phyloP scores from a whole-genome alignment of 768 basidiomycete genomes.

The Panaeolus cyanescens region DNA sequence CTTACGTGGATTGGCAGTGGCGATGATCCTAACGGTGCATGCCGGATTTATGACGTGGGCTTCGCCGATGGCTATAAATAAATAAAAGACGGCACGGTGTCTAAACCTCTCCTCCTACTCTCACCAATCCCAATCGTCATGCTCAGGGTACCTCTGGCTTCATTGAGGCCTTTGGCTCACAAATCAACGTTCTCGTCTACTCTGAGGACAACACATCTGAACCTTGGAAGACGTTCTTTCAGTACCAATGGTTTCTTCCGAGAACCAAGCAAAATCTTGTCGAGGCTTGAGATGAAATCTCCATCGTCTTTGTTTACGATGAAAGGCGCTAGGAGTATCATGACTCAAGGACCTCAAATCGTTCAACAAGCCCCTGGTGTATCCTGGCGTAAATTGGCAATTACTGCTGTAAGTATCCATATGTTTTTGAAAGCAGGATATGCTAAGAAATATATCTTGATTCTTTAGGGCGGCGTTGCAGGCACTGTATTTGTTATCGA shows the following conservation, averaged over 20 bases:
- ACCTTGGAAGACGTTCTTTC: conserved; percentile 13
- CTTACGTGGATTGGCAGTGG: background rate
- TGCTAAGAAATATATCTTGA: conserved; percentile 33
- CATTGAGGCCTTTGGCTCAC: conserved; percentile 13
- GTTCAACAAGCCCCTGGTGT: conserved; percentile 31
- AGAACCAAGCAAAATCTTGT: background rate
- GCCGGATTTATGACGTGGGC: conserved; percentile 17
- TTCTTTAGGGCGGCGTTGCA: conserved; percentile 64
- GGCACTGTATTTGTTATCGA: conserved; percentile 67
- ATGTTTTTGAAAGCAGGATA: conserved; percentile 26
- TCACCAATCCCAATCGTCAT: conserved; percentile 9
- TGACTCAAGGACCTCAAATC: conserved; percentile 42
- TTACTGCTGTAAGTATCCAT: conserved; percentile 26
- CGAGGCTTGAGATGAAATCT: background rate
- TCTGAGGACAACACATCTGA: conserved; percentile 6
- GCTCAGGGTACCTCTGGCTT: conserved; percentile 16
- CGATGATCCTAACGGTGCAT: background rate
- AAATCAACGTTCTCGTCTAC: conserved; percentile 5
- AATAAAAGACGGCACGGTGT: background rate
- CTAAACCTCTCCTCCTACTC: conserved; percentile 2
- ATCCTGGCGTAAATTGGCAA: conserved; percentile 33
- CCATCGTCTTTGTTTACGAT: background rate
- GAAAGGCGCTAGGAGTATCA: conserved; percentile 44
- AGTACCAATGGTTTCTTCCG: conserved; percentile 10
- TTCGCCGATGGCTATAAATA: conserved; percentile 7